Evolutionary conservation across 495 filamentous ascomycete species (phyloP).

Genomic region (Apodospora peruviana): DNA sequence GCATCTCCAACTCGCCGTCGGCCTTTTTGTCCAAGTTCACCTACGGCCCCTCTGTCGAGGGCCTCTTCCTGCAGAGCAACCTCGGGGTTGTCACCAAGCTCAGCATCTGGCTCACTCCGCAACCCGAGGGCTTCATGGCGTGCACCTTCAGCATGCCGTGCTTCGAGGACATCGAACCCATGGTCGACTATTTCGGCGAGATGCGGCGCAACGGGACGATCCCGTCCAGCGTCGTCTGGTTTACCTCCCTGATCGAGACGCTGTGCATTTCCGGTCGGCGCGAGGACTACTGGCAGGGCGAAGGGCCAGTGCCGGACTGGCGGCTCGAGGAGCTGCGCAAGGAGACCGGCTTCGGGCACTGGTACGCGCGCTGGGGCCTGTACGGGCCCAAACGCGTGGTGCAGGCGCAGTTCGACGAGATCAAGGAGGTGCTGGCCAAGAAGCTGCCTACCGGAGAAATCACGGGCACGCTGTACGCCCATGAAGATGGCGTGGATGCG

Average conservation of each 20-base stretch:
- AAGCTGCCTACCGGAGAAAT: slow-evolving; percentile 33
- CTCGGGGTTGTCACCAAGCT: slow-evolving; percentile 47
- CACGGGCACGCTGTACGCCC: slow-evolving; percentile 28
- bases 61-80: slow-evolving; percentile 45
- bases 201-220: slow-evolving; percentile 33
- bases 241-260: slow-evolving; percentile 43
- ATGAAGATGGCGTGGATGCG: slow-evolving; percentile 36
- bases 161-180: slow-evolving; percentile 39
- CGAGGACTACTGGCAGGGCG: slow-evolving; percentile 39
- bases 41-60: slow-evolving; percentile 43
- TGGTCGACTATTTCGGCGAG: slow-evolving; percentile 35
- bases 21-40: slow-evolving; percentile 42
- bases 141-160: slow-evolving; percentile 44
- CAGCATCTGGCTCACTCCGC: slow-evolving; percentile 40
- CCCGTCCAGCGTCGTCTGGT: slow-evolving; percentile 32
- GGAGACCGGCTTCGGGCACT: slow-evolving; percentile 38
- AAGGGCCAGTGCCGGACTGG: slow-evolving; percentile 43
- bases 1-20: slow-evolving; percentile 35
- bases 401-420: slow-evolving; percentile 42
- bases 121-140: slow-evolving; percentile 45
- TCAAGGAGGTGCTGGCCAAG: slow-evolving; percentile 27
- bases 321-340: slow-evolving; percentile 34
- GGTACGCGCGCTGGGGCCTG: slow-evolving; percentile 42
- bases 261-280: slow-evolving; percentile 40
- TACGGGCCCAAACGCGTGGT: slow-evolving; percentile 40